Evolutionary conservation across 2,329 filamentous ascomycete genomes (phyloP).

Genomic region (Capronia coronata): DNA sequence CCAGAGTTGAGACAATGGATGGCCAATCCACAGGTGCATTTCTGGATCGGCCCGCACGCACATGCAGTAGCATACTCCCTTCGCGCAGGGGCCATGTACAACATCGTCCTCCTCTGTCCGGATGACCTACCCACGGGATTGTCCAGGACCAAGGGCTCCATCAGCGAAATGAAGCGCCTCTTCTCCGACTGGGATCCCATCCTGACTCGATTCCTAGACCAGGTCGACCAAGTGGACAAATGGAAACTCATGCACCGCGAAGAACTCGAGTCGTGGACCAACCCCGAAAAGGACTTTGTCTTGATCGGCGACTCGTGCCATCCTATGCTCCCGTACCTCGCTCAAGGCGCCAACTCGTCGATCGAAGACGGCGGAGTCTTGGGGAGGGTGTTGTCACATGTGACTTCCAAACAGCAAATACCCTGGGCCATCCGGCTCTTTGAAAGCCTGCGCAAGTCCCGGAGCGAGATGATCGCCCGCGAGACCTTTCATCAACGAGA

Average conservation of each 20-base stretch:
- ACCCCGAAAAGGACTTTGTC: conserved; percentile 28
- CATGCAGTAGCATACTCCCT: conserved; percentile 49
- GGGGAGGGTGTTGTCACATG: conserved; percentile 40
- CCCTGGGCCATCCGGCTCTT: conserved; percentile 35
- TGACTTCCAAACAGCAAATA: conserved; percentile 12
- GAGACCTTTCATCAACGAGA: conserved; percentile 34
- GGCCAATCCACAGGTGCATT: conserved; percentile 45
- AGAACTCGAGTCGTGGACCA: conserved; percentile 19
- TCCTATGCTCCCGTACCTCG: conserved; percentile 39
- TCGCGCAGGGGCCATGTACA: conserved; percentile 41
- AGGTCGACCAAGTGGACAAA: conserved; percentile 25
- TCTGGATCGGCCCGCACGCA: conserved; percentile 51
- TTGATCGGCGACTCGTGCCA: conserved; percentile 40
- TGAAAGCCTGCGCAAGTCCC: conserved; percentile 35
- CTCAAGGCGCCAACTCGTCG: conserved; percentile 33
- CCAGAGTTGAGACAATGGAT: conserved; percentile 44
- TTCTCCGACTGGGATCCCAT: conserved; percentile 33
- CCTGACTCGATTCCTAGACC: conserved; percentile 28
- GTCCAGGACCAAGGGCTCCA: conserved; percentile 34
- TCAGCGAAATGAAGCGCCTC: conserved; percentile 31
- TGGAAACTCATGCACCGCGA: conserved; percentile 45
- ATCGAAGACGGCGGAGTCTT: conserved; percentile 33
- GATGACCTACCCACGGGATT: conserved; percentile 38
- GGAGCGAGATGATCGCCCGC: conserved; percentile 36
- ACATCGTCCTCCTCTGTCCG: conserved; percentile 44